Percentiles rank a stretch among this genome's conserved stretches.
Evolutionary conservation across 352 stramenopile species (phyloP).

Genomic region (Phytopythium aichiense): DNA sequence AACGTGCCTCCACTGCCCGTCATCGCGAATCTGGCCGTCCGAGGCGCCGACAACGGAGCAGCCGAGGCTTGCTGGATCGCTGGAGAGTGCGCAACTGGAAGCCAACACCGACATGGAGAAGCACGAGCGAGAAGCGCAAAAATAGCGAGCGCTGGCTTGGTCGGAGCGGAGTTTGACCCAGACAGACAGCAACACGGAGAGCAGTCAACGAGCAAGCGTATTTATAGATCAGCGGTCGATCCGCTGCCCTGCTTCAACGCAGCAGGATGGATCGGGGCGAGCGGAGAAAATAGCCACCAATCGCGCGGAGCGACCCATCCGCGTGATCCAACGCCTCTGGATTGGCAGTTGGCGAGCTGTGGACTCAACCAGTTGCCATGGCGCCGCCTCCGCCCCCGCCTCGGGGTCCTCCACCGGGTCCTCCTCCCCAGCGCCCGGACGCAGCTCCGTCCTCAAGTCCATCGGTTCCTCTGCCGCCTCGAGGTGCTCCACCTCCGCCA

Average conservation of each 20-base stretch:
- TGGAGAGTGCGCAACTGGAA: not conserved
- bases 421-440: slow-evolving; percentile 3
- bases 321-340: not conserved
- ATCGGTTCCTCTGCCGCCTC: slow-evolving; percentile 11
- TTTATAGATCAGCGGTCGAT: not conserved
- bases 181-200: not conserved
- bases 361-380: slow-evolving; percentile 6
- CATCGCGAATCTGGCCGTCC: not conserved
- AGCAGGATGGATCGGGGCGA: not conserved
- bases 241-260: not conserved
- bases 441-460: slow-evolving; percentile 3
- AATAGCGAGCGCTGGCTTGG: not conserved
- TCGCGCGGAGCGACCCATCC: not conserved
- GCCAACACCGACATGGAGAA: not conserved
- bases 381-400: slow-evolving; percentile 6
- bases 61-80: not conserved
- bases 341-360: not conserved
- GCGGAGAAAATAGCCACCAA: slow-evolving; percentile 1
- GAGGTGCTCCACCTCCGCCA: not conserved
- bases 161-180: not conserved
- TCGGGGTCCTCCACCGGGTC: slow-evolving; percentile 5
- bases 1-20: slow-evolving; percentile 3
- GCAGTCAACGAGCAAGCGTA: not conserved
- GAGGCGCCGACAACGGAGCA: not conserved
- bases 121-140: not conserved